phyloP scores from a whole-genome alignment of 805 yeast genomes.

The Suhomyces prunicola region DNA sequence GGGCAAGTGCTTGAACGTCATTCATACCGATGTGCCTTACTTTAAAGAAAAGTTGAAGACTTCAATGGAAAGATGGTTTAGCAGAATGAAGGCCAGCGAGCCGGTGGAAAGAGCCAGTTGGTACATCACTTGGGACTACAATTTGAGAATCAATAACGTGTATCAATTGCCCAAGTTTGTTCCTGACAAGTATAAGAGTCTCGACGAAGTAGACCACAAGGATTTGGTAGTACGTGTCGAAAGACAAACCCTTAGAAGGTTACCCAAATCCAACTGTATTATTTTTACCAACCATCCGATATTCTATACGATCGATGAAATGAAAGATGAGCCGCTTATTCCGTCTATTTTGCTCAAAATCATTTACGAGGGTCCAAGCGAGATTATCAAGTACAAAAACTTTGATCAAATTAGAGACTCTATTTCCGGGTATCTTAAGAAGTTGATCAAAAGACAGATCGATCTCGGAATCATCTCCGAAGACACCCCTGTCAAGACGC shows the following conservation, averaged over 20 bases:
- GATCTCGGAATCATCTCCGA: slow-evolving; percentile 51
- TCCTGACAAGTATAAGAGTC: slow-evolving; percentile 28
- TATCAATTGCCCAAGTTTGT: slow-evolving; percentile 50
- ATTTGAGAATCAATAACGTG: slow-evolving; percentile 53
- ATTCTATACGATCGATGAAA: slow-evolving; percentile 74
- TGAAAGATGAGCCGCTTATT: slow-evolving; percentile 75
- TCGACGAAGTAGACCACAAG: slow-evolving; percentile 40
- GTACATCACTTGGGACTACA: slow-evolving; percentile 74
- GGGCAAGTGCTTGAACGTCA: slow-evolving; percentile 60
- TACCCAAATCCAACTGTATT: slow-evolving; percentile 63
- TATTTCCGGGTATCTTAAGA: slow-evolving; percentile 54
- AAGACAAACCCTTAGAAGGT: slow-evolving; percentile 65
- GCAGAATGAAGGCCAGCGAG: slow-evolving; percentile 54
- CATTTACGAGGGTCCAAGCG: slow-evolving; percentile 63
- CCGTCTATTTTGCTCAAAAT: slow-evolving; percentile 70
- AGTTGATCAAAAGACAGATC: slow-evolving; percentile 54
- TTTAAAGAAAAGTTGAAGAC: slow-evolving; percentile 60
- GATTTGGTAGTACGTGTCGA: slow-evolving; percentile 69
- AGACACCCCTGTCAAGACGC: slow-evolving; percentile 57
- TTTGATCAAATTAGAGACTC: slow-evolving; percentile 60
- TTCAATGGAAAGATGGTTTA: slow-evolving; percentile 75
- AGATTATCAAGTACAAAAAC: slow-evolving; percentile 61
- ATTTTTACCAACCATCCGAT: slow-evolving; percentile 75
- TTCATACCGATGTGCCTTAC: slow-evolving; percentile 69
- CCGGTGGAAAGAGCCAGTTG: slow-evolving; percentile 75